Evolutionary conservation across 2,329 filamentous ascomycete genomes (phyloP), one percentile per base, ranked within the genome.

Genomic region (Sphaerulina musiva): DNA sequence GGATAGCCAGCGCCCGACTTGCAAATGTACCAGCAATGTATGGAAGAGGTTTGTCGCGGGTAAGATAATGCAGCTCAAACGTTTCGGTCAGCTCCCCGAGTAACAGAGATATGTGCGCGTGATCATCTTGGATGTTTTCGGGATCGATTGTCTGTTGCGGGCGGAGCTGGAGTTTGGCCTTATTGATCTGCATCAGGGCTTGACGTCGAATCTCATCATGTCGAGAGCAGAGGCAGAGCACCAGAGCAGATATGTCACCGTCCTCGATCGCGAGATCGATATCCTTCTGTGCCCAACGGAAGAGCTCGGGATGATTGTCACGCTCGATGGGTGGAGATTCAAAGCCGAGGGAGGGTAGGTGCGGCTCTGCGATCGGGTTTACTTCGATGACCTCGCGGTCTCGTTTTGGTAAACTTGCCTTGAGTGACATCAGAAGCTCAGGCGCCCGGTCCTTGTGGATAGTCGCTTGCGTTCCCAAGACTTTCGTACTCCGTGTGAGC

Each of bases 61-160:
- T 79, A 2, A 73, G 73, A 6, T 74, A 71, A 42, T 81, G 74
- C 57, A 46, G 68, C 80, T 0, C 62, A 58, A 63, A 67, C 1
- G 91, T 93, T 69, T 96, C 90, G 11, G 84, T 78, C 6, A 95
- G 70, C 70, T 95, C 91, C 53, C 83, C 87, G 1, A 93, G 77
- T 3, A 96, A 78, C 8, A 95, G 77, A 75, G 87, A 91, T 4
- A 91, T 74, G 57, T 91, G 85, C 38, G 88, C 83, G 65, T 84
- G 86, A 64, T 95, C 89, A 44, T 84, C 79, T 63, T 90, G 84
- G 1, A 80, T 78, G 0, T 82, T 80, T 78, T 0, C 86, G 1
- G 48, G 48, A 29, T 53, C 51, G 36, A 53, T 41, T 10, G 51
- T n/a, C n/a, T 36, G 23, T 36, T 32, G 90, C 48, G 82, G 73